A percentile compares a stretch with the other conserved stretches of the same genome.
These are phyloP conservation scores for Mariannaea elegans DNA, from an alignment of 2,329 filamentous ascomycete genomes.

Conservation along the genomic window DNA sequence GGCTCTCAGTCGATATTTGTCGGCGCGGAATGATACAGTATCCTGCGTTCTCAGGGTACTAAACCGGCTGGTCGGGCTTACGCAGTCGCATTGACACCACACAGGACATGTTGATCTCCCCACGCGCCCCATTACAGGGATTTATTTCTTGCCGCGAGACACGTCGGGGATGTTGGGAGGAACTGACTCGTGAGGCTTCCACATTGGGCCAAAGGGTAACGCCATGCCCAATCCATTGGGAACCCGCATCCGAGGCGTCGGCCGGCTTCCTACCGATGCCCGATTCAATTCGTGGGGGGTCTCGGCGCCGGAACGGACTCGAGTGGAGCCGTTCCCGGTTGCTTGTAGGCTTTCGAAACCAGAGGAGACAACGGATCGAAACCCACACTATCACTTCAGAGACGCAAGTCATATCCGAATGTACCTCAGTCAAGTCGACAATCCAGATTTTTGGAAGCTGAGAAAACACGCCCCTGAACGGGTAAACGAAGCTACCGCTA, in stretches of 20 bases:
- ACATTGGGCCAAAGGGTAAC: conserved; percentile 5
- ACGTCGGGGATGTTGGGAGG: conserved; percentile 9
- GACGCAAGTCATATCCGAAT: no score
- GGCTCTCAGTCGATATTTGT: no score
- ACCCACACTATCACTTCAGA: no score
- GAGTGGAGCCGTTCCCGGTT: conserved; percentile 8
- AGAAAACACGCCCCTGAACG: conserved; percentile 10
- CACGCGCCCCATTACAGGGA: conserved; percentile 16
- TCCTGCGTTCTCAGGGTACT: background rate
- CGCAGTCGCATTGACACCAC: background rate
- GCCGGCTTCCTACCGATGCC: conserved; percentile 2
- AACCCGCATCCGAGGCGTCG: conserved; percentile 14
- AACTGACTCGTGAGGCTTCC: conserved; percentile 7
- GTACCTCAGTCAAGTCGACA: background rate
- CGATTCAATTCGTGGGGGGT: conserved; percentile 7
- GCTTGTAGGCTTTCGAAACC: background rate
- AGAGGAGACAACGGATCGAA: no score
- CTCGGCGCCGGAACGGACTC: conserved; percentile 13
- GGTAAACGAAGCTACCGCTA: conserved; percentile 5
- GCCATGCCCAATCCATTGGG: conserved; percentile 18
- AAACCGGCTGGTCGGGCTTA: background rate
- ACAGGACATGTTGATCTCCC: conserved; percentile 17
- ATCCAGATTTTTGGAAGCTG: background rate
- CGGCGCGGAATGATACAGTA: background rate
- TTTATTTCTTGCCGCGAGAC: conserved; percentile 25